Evolutionary conservation across 1,284 basidiomycete genomes (phyloP).

Genomic region (Microstroma glucosiphilum): DNA sequence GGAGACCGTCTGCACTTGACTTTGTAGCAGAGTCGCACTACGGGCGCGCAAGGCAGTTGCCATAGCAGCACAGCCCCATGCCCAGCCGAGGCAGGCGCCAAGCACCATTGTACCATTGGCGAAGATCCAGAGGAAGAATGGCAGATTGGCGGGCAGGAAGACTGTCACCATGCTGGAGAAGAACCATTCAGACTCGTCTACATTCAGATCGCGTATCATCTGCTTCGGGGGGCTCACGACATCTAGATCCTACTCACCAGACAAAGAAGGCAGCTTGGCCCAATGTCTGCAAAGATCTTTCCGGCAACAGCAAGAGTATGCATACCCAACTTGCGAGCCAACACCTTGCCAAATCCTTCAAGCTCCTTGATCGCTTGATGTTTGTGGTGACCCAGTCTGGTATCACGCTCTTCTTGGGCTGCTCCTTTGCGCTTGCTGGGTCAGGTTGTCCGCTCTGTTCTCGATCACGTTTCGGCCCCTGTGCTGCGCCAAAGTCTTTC

Average conservation of each 20-base stretch:
- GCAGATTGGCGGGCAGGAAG: slow-evolving; percentile 44
- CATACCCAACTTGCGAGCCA: slow-evolving; percentile 46
- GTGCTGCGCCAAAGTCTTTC: too few relatives aligned
- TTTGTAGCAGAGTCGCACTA: slow-evolving; percentile 56
- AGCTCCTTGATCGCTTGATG: slow-evolving; percentile 22
- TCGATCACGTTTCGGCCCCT: too few relatives aligned
- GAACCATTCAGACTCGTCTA: not conserved
- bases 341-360: slow-evolving; percentile 24
- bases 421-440: too few relatives aligned
- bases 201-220: not conserved
- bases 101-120: slow-evolving; percentile 56
- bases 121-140: slow-evolving; percentile 47
- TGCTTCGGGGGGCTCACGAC: slow-evolving; percentile 41
- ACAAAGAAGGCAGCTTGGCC: slow-evolving; percentile 49
- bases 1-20: slow-evolving; percentile 56
- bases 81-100: slow-evolving; percentile 69
- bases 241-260: slow-evolving; percentile 36
- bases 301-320: slow-evolving; percentile 44
- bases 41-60: slow-evolving; percentile 61
- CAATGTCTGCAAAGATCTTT: slow-evolving; percentile 26
- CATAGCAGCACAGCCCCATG: slow-evolving; percentile 66
- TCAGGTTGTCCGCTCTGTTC: too few relatives aligned
- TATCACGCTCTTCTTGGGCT: not conserved
- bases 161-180: slow-evolving; percentile 25
- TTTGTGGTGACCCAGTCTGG: slow-evolving; percentile 29